Evolutionary conservation across 345 rosid genomes (phyloP), one percentile per base, ranked within the genome.

Genomic region (Cardamine chenopodiifolia): DNA sequence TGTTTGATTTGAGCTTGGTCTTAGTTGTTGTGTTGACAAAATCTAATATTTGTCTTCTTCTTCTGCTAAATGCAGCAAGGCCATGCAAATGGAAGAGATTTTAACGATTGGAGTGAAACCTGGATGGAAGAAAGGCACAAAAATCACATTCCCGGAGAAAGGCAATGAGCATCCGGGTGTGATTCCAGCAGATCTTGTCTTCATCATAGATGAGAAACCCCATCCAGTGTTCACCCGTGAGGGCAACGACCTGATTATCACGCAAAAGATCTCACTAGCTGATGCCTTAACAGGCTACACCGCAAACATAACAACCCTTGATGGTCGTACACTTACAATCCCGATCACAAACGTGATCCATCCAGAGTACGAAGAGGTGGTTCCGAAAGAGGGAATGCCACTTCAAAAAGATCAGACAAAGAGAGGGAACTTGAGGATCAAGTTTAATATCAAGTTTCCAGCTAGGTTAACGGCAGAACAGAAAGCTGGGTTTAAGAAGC

Each of bases 281-380:
- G 92, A 88, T 34, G 92, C 92, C 74, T 78, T 88, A 56, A 84
- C 84, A 12, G 92, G 88, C 66, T 82, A 79, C 79, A 88, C 87
- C 0, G 79, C 79, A 11, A 82, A 77, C 45, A 25, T 88, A 20
- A 82, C 88, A 2, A 79, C 90, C 17, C 79, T 88, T 66, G 92
- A 88, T 67, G 90, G 88, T 25, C 71, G 92, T 40, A 78, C 58
- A 53, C 77, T 88, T 60, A 50, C 80, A 15, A 29, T 86, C n/a
- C 86, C 88, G 1, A 79, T 82, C 34, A 74, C 76, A 11, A 83
- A 71, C 45, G 85, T 88, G 45, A 76, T 88, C 47, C 82, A 79
- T 72, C 87, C 92, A 5, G 85, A 75, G 18, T 83, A 83, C 15
- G 92, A 88, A 81, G 82, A 83, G 35, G 79, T 84, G 34, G 80